Evolutionary conservation across 2,329 filamentous ascomycete genomes (phyloP).

Genomic region (Aureobasidium sp.): DNA sequence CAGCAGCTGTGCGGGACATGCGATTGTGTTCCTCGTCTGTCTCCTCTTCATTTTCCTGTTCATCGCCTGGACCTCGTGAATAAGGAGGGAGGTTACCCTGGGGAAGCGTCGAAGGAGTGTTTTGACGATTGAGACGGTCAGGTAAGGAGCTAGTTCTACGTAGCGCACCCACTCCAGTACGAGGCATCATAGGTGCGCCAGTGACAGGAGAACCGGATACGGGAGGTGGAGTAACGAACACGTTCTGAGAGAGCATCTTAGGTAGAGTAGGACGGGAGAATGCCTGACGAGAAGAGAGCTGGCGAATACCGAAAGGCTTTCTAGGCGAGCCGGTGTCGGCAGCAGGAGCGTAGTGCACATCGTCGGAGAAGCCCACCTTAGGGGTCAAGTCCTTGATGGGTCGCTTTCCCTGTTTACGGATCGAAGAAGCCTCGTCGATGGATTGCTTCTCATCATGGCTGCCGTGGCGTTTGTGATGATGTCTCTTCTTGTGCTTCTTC

Average conservation of each 20-base stretch:
- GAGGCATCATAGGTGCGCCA: conserved; percentile 17
- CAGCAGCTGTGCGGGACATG: conserved; percentile 53
- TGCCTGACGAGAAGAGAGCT: conserved; percentile 41
- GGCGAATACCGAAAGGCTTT: conserved; percentile 43
- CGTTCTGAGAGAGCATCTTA: conserved; percentile 62
- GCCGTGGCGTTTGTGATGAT: conserved; percentile 33
- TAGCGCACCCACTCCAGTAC: conserved; percentile 41
- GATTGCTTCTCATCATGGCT: conserved; percentile 19
- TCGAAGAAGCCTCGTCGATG: conserved; percentile 21
- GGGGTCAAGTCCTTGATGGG: conserved; percentile 16
- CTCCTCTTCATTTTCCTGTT: conserved; percentile 17
- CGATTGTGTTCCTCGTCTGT: conserved; percentile 29
- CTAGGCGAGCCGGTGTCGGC: conserved; percentile 9
- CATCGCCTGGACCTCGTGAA: not conserved
- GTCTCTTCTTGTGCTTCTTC: conserved; percentile 37
- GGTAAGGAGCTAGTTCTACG: conserved; percentile 69
- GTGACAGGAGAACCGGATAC: conserved; percentile 23
- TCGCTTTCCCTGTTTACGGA: conserved; percentile 18
- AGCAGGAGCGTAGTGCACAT: conserved; percentile 25
- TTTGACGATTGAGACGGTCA: conserved; percentile 50
- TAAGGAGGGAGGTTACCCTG: conserved; percentile 13
- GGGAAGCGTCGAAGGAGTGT: conserved; percentile 11
- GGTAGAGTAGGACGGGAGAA: conserved; percentile 52
- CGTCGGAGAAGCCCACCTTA: conserved; percentile 36
- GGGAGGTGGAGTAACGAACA: conserved; percentile 49